These are phyloP conservation scores for Choricystis sp. DNA, from an alignment of 139 green algal genomes.

Conservation along the genomic window DNA sequence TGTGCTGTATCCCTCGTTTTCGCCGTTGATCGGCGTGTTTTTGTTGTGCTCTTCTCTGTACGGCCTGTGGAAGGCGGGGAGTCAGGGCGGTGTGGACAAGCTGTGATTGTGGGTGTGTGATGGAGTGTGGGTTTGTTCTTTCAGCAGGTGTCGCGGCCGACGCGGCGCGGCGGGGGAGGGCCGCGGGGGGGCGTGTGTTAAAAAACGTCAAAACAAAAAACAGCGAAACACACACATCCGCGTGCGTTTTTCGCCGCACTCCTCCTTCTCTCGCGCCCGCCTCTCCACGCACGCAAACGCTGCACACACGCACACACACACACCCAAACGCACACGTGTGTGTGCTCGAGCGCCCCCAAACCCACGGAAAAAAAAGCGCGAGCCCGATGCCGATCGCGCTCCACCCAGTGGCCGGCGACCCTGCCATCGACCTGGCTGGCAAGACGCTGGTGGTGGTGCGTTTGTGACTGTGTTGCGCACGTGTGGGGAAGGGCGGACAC, in stretches of 20 bases:
- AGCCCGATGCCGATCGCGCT: too few species aligned
- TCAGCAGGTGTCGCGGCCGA: neutral
- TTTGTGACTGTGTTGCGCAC: too few species aligned
- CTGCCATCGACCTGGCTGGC: neutral
- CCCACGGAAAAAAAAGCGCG: too few species aligned
- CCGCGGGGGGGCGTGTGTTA: too few species aligned
- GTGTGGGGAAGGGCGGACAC: too few species aligned
- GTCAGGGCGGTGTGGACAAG: neutral
- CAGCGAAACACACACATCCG: neutral
- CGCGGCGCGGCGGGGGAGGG: neutral
- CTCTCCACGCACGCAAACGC: neutral
- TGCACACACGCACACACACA: too few species aligned
- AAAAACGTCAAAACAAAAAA: too few species aligned
- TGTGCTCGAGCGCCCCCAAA: too few species aligned
- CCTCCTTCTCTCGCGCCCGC: too few species aligned
- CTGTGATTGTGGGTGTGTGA: too few species aligned
- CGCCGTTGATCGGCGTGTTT: constrained; percentile 33
- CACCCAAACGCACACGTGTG: too few species aligned
- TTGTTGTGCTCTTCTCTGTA: constrained; percentile 26
- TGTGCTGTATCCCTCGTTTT: constrained; percentile 35
- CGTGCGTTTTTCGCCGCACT: neutral
- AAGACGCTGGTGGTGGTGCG: neutral
- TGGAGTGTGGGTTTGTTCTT: neutral
- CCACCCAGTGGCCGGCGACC: too few species aligned
- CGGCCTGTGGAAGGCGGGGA: constrained; percentile 37